These are phyloP conservation scores for Pyrenophora teres DNA, from an alignment of 2,329 filamentous ascomycete genomes.

Conservation along the genomic window DNA sequence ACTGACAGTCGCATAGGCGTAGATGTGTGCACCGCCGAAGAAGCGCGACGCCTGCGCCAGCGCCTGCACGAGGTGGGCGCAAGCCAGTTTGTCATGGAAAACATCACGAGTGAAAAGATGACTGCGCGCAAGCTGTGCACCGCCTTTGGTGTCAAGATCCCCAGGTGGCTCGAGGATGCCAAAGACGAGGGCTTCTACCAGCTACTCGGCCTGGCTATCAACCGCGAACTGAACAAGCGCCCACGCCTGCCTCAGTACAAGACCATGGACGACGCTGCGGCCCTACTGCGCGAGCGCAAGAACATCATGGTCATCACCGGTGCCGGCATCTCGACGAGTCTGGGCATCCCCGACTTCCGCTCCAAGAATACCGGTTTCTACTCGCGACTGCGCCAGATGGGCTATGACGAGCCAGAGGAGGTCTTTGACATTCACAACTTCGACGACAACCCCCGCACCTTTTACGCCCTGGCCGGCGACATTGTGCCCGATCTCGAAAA, in stretches of 20 bases:
- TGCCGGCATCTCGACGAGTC: constrained; percentile 92
- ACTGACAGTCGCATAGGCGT: constrained; percentile 26
- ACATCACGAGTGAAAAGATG: constrained; percentile 62
- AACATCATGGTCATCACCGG: constrained; percentile 95
- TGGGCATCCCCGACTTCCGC: constrained; percentile 96
- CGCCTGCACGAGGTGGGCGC: constrained; percentile 78
- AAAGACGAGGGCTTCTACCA: constrained; percentile 76
- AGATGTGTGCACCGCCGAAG: constrained; percentile 48
- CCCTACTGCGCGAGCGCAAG: constrained; percentile 70
- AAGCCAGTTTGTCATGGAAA: constrained; percentile 71
- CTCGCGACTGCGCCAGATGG: constrained; percentile 78
- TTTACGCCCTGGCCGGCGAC: constrained; percentile 89
- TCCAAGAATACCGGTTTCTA: constrained; percentile 93
- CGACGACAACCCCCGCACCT: constrained; percentile 80
- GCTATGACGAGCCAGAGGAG: constrained; percentile 83
- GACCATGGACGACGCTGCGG: constrained; percentile 83
- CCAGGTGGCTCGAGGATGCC: constrained; percentile 71
- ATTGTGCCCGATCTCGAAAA: constrained; percentile 80
- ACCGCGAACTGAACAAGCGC: constrained; percentile 79
- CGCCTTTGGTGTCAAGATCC: constrained; percentile 79
- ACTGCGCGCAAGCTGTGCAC: constrained; percentile 83
- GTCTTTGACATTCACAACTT: constrained; percentile 93
- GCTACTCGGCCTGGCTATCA: constrained; percentile 76
- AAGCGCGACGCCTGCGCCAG: constrained; percentile 70
- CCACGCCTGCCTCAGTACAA: constrained; percentile 81